Percentiles rank a stretch among this genome's conserved stretches.
These are phyloP conservation scores for Penicillium tannophilum DNA, from an alignment of 495 filamentous ascomycete genomes.

Conservation along the genomic window DNA sequence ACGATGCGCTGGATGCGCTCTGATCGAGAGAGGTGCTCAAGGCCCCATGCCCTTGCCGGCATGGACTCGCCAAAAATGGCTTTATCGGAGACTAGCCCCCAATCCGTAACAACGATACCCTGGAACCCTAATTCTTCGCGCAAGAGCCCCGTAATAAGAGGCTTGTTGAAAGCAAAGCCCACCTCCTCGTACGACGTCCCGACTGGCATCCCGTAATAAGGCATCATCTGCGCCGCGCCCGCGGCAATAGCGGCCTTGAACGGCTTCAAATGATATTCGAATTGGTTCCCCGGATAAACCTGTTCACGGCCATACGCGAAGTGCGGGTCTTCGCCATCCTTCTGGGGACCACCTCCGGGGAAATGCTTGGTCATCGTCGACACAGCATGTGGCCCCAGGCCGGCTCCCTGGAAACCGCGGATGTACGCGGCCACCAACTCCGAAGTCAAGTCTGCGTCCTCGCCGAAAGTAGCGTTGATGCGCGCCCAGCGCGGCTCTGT, in stretches of 20 bases:
- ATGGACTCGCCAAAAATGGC: neutral
- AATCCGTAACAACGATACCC: constrained; percentile 39
- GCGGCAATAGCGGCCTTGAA: constrained; percentile 27
- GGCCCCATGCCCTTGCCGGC: neutral
- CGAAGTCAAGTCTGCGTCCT: constrained; percentile 27
- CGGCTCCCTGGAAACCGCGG: constrained; percentile 3
- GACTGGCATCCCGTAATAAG: constrained; percentile 25
- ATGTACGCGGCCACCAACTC: constrained; percentile 10
- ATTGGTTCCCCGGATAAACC: constrained; percentile 36
- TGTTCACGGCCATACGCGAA: constrained; percentile 40
- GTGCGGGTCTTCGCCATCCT: constrained; percentile 41
- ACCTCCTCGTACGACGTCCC: constrained; percentile 25
- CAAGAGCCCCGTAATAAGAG: constrained; percentile 36
- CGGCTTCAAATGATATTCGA: constrained; percentile 27
- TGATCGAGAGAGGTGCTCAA: neutral
- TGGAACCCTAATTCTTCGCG: constrained; percentile 38
- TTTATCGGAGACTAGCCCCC: constrained; percentile 27
- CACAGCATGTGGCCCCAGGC: constrained; percentile 24
- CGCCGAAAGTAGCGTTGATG: constrained; percentile 29
- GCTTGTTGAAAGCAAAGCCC: constrained; percentile 25
- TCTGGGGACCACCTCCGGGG: constrained; percentile 36
- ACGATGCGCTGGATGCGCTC: constrained; percentile 28
- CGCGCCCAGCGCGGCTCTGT: constrained; percentile 43
- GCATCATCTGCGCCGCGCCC: constrained; percentile 37
- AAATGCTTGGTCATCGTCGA: constrained; percentile 41